Evolutionary conservation across 2,329 filamentous ascomycete genomes (phyloP), one percentile per base, ranked within the genome.

Genomic region (Colletotrichum lentis): DNA sequence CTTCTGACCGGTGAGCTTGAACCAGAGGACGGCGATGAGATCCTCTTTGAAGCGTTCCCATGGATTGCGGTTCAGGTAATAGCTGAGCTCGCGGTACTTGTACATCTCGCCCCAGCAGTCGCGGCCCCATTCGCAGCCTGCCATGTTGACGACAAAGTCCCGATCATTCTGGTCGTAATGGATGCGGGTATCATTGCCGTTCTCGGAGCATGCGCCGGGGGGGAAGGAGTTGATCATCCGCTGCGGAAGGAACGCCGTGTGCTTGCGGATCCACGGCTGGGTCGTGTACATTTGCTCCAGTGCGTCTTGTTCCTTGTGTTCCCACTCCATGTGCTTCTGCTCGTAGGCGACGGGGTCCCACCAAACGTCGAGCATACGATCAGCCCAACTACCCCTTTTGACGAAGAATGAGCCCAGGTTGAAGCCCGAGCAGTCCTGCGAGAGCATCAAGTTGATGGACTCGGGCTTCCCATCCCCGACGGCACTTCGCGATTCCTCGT

Each of bases 61-160:
- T 63, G 81, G 84, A 58, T 88, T 92, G 59, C 93, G 88, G 82
- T 97, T 97, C 70, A 97, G 86, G 79, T 89, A 90, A 78, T 97
- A 95, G 82, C 93, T 97, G 75, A 97, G 86, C 78, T 97, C 90
- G 60, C 94, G 91, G 82, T 94, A 99, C 77, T 91, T 91, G 81
- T 97, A 97, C 89, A 99, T 97, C 81, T 99, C 96, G 44, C 90
- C 91, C 95, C 95, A 98, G 79, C 96, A 99, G 80, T 99, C 95
- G 57, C 96, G 88, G 4, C 95, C 95, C 91, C 93, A 98, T 79
- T 97, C 91, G 77, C 96, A 99, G 4, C 96, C 96, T 6, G 96
- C 96, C 95, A 99, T 98, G 79, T 97, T 99, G 74, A 99, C 95
- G 54, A 98, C 73, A 75, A 99, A 97, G 78, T 99, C 96, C 35